These are phyloP conservation scores for Sideroxylon spinosum DNA, from an alignment of 179 eudicot species.

Conservation along the genomic window DNA sequence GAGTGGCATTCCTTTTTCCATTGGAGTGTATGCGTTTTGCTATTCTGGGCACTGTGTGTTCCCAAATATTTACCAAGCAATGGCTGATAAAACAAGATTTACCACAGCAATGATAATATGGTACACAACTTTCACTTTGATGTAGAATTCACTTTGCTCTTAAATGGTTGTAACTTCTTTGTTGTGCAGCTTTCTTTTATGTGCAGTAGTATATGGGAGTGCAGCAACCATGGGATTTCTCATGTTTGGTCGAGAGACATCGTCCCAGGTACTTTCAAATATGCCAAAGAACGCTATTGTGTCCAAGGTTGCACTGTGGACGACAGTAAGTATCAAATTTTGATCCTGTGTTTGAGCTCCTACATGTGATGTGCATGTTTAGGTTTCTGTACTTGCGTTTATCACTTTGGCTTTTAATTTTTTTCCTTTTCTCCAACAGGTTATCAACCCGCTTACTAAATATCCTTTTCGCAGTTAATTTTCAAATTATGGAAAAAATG, in stretches of 20 bases:
- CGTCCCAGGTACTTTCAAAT: slow-evolving; percentile 79
- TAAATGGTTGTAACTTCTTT: slow-evolving; percentile 8
- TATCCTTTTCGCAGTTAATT: slow-evolving; percentile 46
- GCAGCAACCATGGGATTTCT: slow-evolving; percentile 79
- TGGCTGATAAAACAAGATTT: slow-evolving; percentile 81
- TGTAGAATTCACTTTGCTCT: background rate
- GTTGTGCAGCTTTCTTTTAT: slow-evolving; percentile 62
- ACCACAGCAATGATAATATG: slow-evolving; percentile 49
- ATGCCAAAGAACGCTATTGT: slow-evolving; percentile 55
- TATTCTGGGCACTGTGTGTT: slow-evolving; percentile 85
- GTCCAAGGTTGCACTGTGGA: slow-evolving; percentile 81
- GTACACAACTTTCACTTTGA: slow-evolving; percentile 23
- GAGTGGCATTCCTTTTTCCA: slow-evolving; percentile 72
- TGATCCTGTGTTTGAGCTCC: background rate
- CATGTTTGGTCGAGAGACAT: slow-evolving; percentile 73
- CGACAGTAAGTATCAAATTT: slow-evolving; percentile 54
- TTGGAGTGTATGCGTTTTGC: slow-evolving; percentile 87
- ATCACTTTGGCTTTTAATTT: background rate
- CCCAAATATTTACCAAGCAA: slow-evolving; percentile 95
- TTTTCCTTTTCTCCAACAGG: slow-evolving; percentile 40
- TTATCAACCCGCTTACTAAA: slow-evolving; percentile 85
- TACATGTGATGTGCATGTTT: background rate
- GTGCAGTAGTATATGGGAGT: slow-evolving; percentile 61
- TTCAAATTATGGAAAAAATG: background rate
- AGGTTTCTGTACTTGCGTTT: background rate